Conservation (phyloP, 1,284 basidiomycete genomes). For the Ustilago loliicola region DNA sequence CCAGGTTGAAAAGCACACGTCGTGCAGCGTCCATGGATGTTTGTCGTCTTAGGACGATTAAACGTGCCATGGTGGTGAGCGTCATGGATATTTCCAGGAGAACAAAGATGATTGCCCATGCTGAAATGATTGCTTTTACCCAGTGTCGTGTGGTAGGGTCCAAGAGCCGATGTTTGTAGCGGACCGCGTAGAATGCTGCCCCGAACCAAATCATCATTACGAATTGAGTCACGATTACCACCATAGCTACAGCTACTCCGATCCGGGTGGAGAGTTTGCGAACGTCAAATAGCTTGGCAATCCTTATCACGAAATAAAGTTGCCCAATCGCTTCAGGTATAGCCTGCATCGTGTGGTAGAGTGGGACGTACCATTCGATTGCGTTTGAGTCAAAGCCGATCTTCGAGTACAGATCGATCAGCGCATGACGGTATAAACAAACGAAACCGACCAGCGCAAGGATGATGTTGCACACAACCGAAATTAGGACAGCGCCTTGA, state of each 20-base stretch:
- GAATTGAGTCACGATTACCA: constrained; percentile 11
- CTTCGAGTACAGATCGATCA: constrained; percentile 15
- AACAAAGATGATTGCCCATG: constrained; percentile 33
- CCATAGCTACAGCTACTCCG: not conserved
- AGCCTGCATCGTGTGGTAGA: constrained; percentile 22
- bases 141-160: constrained; percentile 4
- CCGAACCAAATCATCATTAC: constrained; percentile 34
- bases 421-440: constrained; percentile 8
- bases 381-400: constrained; percentile 33
- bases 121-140: constrained; percentile 24
- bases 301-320: constrained; percentile 28
- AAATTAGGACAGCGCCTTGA: constrained; percentile 10
- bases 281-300: constrained; percentile 33
- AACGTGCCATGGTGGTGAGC: constrained; percentile 24
- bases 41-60: constrained; percentile 14
- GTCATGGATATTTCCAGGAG: constrained; percentile 28
- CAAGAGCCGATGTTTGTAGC: constrained; percentile 21
- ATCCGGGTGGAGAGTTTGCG: not conserved
- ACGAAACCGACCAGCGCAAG: constrained; percentile 6
- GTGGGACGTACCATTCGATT: constrained; percentile 28
- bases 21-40: constrained; percentile 26
- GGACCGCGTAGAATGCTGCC: constrained; percentile 6
- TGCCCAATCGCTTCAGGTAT: constrained; percentile 38
- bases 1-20: constrained; percentile 24
- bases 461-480: constrained; percentile 17